Evolutionary conservation across 495 filamentous ascomycete species (phyloP), one percentile per base, ranked within the genome.

Genomic region (Podospora anserina): DNA sequence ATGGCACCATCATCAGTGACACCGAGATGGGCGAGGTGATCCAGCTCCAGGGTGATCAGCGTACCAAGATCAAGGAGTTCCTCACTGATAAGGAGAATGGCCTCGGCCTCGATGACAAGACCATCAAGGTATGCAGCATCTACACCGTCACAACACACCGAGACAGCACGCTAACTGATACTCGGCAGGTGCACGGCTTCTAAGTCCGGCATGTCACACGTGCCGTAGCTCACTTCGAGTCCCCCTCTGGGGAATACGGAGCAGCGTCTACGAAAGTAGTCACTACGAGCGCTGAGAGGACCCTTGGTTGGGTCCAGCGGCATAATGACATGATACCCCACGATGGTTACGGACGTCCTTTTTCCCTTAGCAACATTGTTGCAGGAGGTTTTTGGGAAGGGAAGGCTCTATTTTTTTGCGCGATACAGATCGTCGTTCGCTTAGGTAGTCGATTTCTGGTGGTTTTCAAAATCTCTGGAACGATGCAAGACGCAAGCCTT

Each of bases 21-120:
- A 87, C 85, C 73, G 93, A 97, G 86, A 97, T 97, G 93, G 95
- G 95, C 78, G 94, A 98, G 87, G 95, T 99, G 91, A 98, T 99
- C 76, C 95, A 99, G 86, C 88, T 99, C 75, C 95, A 99, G 82
- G 95, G 95, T 74, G 95, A 99, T 82, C 95, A 99, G 85, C 94
- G 95, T 82, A 94, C 96, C 80, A 93, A 97, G 87, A 93, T 97
- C 77, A 91, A 94, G 81, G 93, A 98, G 78, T 99, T 98, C 84
- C 88, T 98, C 82, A 89, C 88, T 83, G 91, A 96, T 83, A 93
- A 96, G 86, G 92, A 94, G 78, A 91, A 92, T 76, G 95, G 96
- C 70, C 83, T 97, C 69, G 91, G 90, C 79, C 86, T 96, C 74
- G 91, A 97, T 85, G 87, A 89, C 76, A 96, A 97, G 89, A 96